Evolutionary conservation across 176 grass and related monocot species (phyloP).

Genomic region (Oryza rufipogon): DNA sequence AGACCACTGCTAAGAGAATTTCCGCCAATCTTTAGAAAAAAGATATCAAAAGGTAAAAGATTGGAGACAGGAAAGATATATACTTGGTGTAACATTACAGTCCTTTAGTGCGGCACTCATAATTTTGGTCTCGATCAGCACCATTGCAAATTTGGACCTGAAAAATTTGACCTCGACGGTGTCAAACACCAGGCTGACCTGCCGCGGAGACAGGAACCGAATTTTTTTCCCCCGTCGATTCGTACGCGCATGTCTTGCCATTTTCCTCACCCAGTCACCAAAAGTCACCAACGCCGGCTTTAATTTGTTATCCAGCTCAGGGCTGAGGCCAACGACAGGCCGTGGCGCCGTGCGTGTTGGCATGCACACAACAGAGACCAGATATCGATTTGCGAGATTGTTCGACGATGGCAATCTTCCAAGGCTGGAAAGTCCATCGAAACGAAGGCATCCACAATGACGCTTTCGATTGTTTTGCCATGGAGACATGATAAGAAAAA

Average conservation of each 20-base stretch:
- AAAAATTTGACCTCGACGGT: background rate
- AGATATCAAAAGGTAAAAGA: background rate
- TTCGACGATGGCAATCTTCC: background rate
- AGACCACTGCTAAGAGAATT: background rate
- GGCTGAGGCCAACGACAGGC: background rate
- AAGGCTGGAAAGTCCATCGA: background rate
- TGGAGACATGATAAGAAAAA: background rate
- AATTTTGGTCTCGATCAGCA: slow-evolving; percentile 25
- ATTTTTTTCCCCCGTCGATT: slow-evolving; percentile 17
- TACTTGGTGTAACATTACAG: background rate
- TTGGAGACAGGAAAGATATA: background rate
- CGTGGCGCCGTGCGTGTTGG: background rate
- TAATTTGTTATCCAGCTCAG: background rate
- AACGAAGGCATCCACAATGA: too few relatives aligned
- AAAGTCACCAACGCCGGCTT: background rate
- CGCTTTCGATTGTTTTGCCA: background rate
- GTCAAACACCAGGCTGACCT: slow-evolving; percentile 25
- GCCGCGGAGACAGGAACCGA: slow-evolving; percentile 41
- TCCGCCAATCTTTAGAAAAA: slow-evolving; percentile 13
- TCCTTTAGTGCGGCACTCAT: slow-evolving; percentile 31
- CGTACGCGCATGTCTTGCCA: background rate
- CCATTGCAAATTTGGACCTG: background rate
- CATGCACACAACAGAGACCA: background rate
- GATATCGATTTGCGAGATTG: background rate
- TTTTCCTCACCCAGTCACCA: slow-evolving; percentile 27